Conservation (phyloP, 2,329 filamentous ascomycete species). For the Pyricularia grisea region DNA sequence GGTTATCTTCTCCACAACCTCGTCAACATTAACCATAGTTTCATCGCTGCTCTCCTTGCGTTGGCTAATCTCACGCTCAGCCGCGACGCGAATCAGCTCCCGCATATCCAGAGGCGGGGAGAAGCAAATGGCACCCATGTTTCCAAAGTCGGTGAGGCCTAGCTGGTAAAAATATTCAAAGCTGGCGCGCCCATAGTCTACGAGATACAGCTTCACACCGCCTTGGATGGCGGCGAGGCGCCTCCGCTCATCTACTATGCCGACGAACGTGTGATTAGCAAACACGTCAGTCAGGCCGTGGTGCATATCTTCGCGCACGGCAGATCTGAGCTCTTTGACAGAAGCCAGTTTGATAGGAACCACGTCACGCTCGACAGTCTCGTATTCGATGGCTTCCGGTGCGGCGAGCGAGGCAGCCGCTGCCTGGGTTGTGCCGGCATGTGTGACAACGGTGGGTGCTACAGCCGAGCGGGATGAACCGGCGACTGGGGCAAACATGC, state of each 20-base stretch:
- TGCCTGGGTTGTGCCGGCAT: slow-evolving; percentile 11
- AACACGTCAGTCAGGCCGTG: slow-evolving; percentile 80
- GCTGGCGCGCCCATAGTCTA: slow-evolving; percentile 83
- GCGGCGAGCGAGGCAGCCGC: slow-evolving; percentile 12
- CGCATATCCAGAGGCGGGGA: slow-evolving; percentile 63
- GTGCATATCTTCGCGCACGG: slow-evolving; percentile 75
- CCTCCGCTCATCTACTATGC: slow-evolving; percentile 77
- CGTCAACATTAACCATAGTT: slow-evolving; percentile 48
- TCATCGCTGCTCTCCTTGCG: slow-evolving; percentile 17
- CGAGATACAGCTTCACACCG: slow-evolving; percentile 81
- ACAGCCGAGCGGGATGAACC: slow-evolving; percentile 14
- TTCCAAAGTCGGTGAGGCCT: slow-evolving; percentile 89
- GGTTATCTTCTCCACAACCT: slow-evolving; percentile 56
- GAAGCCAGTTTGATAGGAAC: slow-evolving; percentile 70
- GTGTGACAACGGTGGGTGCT: slow-evolving; percentile 11
- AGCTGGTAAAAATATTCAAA: slow-evolving; percentile 95
- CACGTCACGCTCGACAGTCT: slow-evolving; percentile 58
- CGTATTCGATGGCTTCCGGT: slow-evolving; percentile 56
- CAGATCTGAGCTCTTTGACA: slow-evolving; percentile 71
- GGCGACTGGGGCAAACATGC: slow-evolving; percentile 64
- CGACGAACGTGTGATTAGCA: slow-evolving; percentile 83
- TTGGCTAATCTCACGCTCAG: slow-evolving; percentile 51
- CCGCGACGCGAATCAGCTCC: slow-evolving; percentile 64
- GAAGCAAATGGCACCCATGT: slow-evolving; percentile 80
- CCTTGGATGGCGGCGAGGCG: slow-evolving; percentile 89